Evolutionary conservation across 2,329 filamentous ascomycete species (phyloP), one percentile per base, ranked within the genome.

Genomic region (Arthrobotrys entomopaga): DNA sequence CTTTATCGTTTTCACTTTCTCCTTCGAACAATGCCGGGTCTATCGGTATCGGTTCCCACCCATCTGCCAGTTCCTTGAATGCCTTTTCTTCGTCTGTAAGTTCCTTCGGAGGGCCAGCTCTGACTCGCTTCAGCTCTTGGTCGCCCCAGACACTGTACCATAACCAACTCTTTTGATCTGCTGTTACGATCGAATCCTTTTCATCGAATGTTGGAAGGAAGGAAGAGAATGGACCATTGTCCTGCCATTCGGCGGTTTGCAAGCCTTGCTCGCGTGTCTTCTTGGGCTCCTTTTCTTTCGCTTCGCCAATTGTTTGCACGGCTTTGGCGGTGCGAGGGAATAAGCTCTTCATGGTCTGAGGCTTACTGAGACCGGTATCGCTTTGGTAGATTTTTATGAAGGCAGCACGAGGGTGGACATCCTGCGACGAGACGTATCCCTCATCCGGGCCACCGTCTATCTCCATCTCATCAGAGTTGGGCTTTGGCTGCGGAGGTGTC

Each of bases 21-120:
- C 52, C 20, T 50, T 73, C 70, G 42, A 74, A 74, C 24, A 74
- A 34, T 8, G 70, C 70, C 1, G 70, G 70, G 22, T 74, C 70
- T 3, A 74, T 64, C 1, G 70, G 63, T 22, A 67, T 53, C 5
- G 56, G 63, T 46, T 74, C 70, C 24, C 67, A 74, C 3, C 24
- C 63, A 15, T 74, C 63, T 43, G 43, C 50, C 4, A 67, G 50
- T 15, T 67, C 58, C 15, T 67, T 74, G 48, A 74, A 74, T 48
- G 54, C 40, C 2, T 38, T n/a, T 19, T 67, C 61, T 11, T 67
- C 61, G 5, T 74, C 70, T 7, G 46, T 42, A 15, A 54, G 50
- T 1, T 54, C 42, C 38, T 26, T 38, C 10, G 29, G 29, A n/a
- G 3, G 8, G 8, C 49, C 52, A 1, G 63, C 24, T 11, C 29